These are phyloP conservation scores for Colletotrichum aenigma DNA, from an alignment of 2,329 filamentous ascomycete genomes.

Conservation along the genomic window DNA sequence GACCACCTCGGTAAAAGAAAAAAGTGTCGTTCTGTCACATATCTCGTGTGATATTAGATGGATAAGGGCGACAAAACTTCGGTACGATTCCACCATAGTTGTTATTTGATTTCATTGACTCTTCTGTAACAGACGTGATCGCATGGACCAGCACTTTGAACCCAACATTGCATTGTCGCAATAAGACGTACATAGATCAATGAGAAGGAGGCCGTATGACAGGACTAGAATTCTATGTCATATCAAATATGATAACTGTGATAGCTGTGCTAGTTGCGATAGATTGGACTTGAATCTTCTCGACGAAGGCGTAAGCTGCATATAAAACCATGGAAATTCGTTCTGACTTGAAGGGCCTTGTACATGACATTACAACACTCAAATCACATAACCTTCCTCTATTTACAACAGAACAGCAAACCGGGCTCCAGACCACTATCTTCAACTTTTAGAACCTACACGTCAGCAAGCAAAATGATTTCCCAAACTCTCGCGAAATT, in stretches of 20 bases:
- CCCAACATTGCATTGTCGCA: background rate
- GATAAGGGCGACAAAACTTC: background rate
- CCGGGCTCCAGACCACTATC: too few relatives aligned
- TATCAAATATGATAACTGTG: background rate
- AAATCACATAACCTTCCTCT: background rate
- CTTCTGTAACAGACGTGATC: background rate
- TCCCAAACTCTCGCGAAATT: background rate
- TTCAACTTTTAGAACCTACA: background rate
- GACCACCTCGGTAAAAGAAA: background rate
- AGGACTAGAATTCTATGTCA: accelerated
- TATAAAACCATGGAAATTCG: background rate
- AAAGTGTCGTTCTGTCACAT: background rate
- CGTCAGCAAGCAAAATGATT: background rate
- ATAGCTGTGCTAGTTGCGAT: background rate
- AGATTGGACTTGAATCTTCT: background rate
- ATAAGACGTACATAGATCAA: background rate
- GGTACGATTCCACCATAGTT: background rate
- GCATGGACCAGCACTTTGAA: background rate
- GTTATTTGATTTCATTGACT: background rate
- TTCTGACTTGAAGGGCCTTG: too few relatives aligned
- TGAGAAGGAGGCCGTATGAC: background rate
- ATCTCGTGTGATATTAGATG: background rate
- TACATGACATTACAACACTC: background rate
- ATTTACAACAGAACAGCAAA: background rate
- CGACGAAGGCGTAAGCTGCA: background rate